Evolutionary conservation across 2,329 filamentous ascomycete genomes (phyloP).

Genomic region (Periconia sp.): DNA sequence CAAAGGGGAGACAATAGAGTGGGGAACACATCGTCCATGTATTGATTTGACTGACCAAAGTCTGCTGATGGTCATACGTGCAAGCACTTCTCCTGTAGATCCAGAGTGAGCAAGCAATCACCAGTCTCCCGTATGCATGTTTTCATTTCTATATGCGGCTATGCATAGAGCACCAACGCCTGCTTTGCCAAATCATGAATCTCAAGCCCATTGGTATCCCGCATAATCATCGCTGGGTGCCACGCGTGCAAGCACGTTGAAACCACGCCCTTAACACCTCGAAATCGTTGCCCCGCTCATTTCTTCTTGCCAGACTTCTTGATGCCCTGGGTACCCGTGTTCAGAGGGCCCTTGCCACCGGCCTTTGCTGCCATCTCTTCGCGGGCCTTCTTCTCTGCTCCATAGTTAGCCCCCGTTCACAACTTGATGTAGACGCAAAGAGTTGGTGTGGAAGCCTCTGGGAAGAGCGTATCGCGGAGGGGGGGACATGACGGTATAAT

Average conservation of each 20-base stretch:
- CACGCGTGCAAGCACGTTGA: too few species aligned
- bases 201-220: slow-evolving; percentile 29
- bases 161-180: slow-evolving; percentile 9
- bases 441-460: background rate
- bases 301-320: slow-evolving; percentile 96
- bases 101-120: background rate
- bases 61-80: too few species aligned
- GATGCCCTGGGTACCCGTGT: slow-evolving; percentile 83
- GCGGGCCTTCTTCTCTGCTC: slow-evolving; percentile 59
- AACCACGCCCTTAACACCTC: too few species aligned
- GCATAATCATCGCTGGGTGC: slow-evolving; percentile 4
- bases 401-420: background rate
- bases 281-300: slow-evolving; percentile 46
- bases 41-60: background rate
- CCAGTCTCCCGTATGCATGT: background rate
- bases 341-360: slow-evolving; percentile 83
- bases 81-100: background rate
- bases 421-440: background rate
- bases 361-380: slow-evolving; percentile 66
- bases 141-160: background rate
- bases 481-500: background rate
- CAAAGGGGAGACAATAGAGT: background rate
- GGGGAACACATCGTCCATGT: background rate
- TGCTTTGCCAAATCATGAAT: slow-evolving; percentile 15
- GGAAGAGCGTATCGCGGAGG: too few species aligned